Base-by-base conservation (phyloP, 768 basidiomycete species). In the Pulveroboletus sp. region DNA sequence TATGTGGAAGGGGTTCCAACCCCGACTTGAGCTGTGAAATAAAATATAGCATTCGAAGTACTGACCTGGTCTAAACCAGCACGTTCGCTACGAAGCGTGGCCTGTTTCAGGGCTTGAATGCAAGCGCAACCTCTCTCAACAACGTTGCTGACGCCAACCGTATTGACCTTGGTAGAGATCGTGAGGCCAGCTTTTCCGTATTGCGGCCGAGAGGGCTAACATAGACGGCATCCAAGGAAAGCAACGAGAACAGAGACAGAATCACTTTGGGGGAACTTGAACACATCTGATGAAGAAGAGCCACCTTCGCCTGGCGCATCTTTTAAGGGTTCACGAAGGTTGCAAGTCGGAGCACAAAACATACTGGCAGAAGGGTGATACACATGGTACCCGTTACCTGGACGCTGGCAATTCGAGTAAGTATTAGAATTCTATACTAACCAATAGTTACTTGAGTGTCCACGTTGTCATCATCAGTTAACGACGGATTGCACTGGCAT, bases 1-100 rank as follows among this genome's bases (percentile, higher is more conserved):
- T 58, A 43, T 12, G 53, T 47, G 16, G 65, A 39, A 21, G 64
- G 65, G 21, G 44, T 57, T 2, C 65, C 65, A 23, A 66, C 21
- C 16, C 52, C 51, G 36, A 66, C 63, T 52, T 69, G 36, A 2
- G 57, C 62, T 3, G 64, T 62, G 47, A 70, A 72, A 25, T 54
- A 46, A 3, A 65, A 56, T 2, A 40, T 55, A 16, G 31, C 43
- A 40, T 69, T 69, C 3, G 61, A 53, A 16, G 53, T 52, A 10
- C 42, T 45, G 43, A 51, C 14, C n/a, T 40, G 41, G 19, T 7
- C 25, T 4, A 29, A 11, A 9, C 27, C 27, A 23, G 5, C 32
- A 33, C 45, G 27, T 21, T 31, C 21, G 11, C 12, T 20, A 20
- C 19, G 32, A 38, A 19, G 20, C 1, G 45, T 21, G 11, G n/a